Conservation (phyloP, 768 basidiomycete species). For the Multifurca ochricompacta region DNA sequence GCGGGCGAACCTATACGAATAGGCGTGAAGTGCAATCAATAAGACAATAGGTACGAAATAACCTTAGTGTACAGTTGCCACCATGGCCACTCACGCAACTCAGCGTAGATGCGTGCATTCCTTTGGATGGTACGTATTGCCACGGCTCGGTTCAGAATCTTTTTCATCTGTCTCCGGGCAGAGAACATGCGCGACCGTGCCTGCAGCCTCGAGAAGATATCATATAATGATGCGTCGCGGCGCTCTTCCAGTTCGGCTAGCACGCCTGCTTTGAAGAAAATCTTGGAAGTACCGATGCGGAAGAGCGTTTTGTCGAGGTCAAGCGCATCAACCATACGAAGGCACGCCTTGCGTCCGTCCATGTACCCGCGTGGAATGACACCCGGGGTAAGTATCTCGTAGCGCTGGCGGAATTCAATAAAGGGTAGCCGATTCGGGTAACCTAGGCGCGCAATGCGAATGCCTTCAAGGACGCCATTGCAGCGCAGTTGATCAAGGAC, state of each 20-base stretch:
- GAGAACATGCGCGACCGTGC: conserved; percentile 80
- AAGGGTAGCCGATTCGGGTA: conserved; percentile 97
- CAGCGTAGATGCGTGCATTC: conserved; percentile 87
- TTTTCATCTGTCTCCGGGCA: conserved; percentile 85
- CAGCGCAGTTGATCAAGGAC: conserved; percentile 95
- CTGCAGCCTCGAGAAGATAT: conserved; percentile 84
- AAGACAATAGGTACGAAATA: background rate
- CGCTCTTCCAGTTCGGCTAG: conserved; percentile 94
- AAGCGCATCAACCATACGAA: conserved; percentile 82
- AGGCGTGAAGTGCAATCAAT: background rate
- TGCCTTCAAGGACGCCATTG: conserved; percentile 98
- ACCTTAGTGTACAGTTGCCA: conserved; percentile 97
- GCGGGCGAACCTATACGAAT: conserved; percentile 63
- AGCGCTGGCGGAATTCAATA: conserved; percentile 94
- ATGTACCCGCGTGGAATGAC: conserved; percentile 93
- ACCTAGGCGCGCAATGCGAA: conserved; percentile 93
- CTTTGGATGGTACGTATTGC: conserved; percentile 90
- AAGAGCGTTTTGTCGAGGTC: conserved; percentile 80
- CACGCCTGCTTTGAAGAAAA: conserved; percentile 98
- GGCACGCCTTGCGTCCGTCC: conserved; percentile 92
- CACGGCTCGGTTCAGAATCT: conserved; percentile 85
- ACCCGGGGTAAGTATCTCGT: conserved; percentile 91
- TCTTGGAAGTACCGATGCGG: conserved; percentile 93
- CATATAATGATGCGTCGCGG: conserved; percentile 78
- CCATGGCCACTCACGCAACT: conserved; percentile 96